phyloP scores from a whole-genome alignment of 106 monocot species.

The Dendrobium huoshanense region DNA sequence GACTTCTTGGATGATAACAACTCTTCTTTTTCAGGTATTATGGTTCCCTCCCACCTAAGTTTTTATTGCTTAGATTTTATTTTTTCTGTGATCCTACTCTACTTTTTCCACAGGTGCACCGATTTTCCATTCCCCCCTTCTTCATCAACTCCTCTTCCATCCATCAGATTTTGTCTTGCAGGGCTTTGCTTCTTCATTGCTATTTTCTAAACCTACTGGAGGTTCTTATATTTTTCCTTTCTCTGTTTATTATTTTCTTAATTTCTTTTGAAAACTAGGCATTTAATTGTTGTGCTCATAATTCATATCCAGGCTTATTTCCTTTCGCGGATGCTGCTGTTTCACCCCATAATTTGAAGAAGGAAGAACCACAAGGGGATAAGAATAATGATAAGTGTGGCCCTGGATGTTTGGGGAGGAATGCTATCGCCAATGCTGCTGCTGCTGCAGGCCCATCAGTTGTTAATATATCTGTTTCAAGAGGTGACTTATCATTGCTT shows the following conservation, averaged over 20 bases:
- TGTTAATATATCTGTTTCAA: slow-evolving; percentile 59
- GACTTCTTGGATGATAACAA: not conserved
- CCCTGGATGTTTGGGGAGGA: slow-evolving; percentile 44
- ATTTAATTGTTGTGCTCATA: not conserved
- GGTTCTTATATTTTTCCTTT: slow-evolving; percentile 1
- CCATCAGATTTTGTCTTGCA: not conserved
- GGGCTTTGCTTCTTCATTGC: not conserved
- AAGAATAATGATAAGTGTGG: slow-evolving; percentile 25
- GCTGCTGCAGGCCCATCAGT: slow-evolving; percentile 67
- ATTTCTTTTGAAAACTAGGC: not conserved
- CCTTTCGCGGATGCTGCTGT: slow-evolving; percentile 7
- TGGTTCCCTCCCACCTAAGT: not conserved
- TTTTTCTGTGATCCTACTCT: not conserved
- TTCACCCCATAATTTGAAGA: slow-evolving; percentile 1
- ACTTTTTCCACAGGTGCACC: not conserved
- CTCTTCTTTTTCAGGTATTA: slow-evolving; percentile 8
- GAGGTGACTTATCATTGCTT: slow-evolving; percentile 27
- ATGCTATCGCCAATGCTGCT: slow-evolving; percentile 69
- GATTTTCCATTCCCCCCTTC: slow-evolving; percentile 19
- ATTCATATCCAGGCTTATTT: not conserved
- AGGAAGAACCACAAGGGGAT: slow-evolving; percentile 17
- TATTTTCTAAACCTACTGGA: slow-evolving; percentile 6
- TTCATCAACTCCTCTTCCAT: slow-evolving; percentile 11
- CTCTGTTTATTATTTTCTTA: not conserved
- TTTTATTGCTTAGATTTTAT: not conserved